Base-by-base conservation (phyloP, 768 basidiomycete species). In the Termitomyces sp. region DNA sequence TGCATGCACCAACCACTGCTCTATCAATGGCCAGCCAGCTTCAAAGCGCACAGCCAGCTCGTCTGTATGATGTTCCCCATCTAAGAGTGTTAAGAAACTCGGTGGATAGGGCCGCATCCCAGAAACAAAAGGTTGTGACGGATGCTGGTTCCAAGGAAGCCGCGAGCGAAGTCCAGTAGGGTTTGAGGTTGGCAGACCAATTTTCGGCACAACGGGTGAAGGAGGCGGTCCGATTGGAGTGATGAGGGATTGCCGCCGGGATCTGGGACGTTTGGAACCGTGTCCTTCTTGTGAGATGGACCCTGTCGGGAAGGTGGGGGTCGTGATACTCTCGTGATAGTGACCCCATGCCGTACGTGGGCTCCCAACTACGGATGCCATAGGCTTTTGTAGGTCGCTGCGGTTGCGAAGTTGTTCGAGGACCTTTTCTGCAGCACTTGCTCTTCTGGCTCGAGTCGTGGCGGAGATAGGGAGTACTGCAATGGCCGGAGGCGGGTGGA, bases 41-140 rank as follows among this genome's bases (percentile, higher is more conserved):
- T 91, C 86, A 66, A 95, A 96, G 61, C 70, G 81, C 28, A 90
- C 85, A 49, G 89, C 88, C 47, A 98, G 74, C 73, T 98, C 95
- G 68, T 98, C 96, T 2, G 92, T 88, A 70, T 95, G 89, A 70
- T 94, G 95, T 57, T 87, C 89, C 9, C 96, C 97, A 67, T 98
- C 88, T 13, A 98, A 77, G 59, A 92, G 70, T 2, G 76, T 62
- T 30, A 79, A 65, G 28, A 95, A 65, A 13, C 84, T 83, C 5
- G 76, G 74, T 8, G 91, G 91, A 64, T 80, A 83, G n/a, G 72
- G 64, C 10, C 56, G 63, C 28, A 59, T 47, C 1, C 61, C 61
- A 26, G 52, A 52, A 28, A 28, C 36, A 20, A 50, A 55, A 28
- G 60, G 69, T 63, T 64, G 70, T 51, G 52, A 61, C 59, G 72